Percentiles rank a stretch among this genome's conserved stretches.
These are phyloP conservation scores for Cladochytrium replicatum DNA, from an alignment of 192 early-diverging fungal species.

Conservation along the genomic window DNA sequence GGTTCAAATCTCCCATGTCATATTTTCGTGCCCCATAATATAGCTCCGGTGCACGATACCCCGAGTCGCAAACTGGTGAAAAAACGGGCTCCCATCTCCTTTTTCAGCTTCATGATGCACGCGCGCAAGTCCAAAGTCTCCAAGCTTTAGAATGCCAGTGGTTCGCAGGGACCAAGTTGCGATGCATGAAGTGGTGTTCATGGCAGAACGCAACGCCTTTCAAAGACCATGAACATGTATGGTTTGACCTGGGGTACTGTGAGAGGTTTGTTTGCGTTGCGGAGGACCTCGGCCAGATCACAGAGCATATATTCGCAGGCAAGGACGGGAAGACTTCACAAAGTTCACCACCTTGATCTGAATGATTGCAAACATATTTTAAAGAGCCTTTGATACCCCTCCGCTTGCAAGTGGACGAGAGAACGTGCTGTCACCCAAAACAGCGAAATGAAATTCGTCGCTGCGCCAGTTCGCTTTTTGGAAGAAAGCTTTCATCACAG, in stretches of 20 bases:
- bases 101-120: slow-evolving; percentile 11
- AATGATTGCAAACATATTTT: neutral
- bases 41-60: slow-evolving; percentile 56
- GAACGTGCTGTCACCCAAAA: too few species aligned
- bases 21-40: slow-evolving; percentile 49
- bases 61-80: slow-evolving; percentile 48
- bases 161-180: slow-evolving; percentile 46
- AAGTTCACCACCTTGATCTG: slow-evolving; percentile 35
- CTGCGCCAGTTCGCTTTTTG: too few species aligned
- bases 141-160: slow-evolving; percentile 46
- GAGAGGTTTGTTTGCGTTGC: slow-evolving; percentile 28
- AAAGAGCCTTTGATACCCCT: neutral
- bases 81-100: slow-evolving; percentile 29
- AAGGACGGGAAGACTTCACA: slow-evolving; percentile 35
- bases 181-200: slow-evolving; percentile 48
- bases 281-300: slow-evolving; percentile 37
- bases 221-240: slow-evolving; percentile 48
- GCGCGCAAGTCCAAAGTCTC: slow-evolving; percentile 51
- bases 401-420: neutral
- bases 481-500: too few species aligned
- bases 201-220: slow-evolving; percentile 51
- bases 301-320: slow-evolving; percentile 46
- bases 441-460: too few species aligned
- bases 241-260: slow-evolving; percentile 44
- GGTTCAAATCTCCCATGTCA: slow-evolving; percentile 49